Conservation (phyloP, 106 monocot species). For the Xerophyta viscosa region DNA sequence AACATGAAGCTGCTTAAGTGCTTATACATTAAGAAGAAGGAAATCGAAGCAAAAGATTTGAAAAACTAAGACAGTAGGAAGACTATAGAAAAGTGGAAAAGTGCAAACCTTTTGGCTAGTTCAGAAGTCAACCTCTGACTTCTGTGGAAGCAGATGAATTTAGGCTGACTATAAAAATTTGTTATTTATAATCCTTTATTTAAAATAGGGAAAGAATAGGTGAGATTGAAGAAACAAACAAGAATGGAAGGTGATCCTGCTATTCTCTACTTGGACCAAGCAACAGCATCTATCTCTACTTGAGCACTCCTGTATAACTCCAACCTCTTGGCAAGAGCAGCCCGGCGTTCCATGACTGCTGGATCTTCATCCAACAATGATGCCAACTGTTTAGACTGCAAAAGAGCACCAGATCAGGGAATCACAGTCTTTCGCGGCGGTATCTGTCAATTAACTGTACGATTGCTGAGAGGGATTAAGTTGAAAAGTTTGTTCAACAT, state of each 20-base stretch:
- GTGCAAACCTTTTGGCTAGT: too few relatives aligned
- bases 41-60: too few relatives aligned
- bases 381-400: constrained; percentile 7
- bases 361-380: constrained; percentile 37
- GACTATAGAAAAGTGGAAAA: too few relatives aligned
- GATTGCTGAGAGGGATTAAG: neutral
- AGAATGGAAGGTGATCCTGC: neutral
- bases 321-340: constrained; percentile 32
- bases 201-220: neutral
- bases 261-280: constrained; percentile 31
- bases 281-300: constrained; percentile 33
- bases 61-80: too few relatives aligned
- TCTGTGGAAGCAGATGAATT: too few relatives aligned
- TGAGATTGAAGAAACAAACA: neutral
- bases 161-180: too few relatives aligned
- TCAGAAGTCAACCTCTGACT: too few relatives aligned
- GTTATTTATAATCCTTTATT: too few relatives aligned
- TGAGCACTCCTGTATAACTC: constrained; percentile 42
- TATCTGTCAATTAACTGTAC: neutral
- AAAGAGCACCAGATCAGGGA: neutral
- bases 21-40: too few relatives aligned
- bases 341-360: constrained; percentile 33
- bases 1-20: too few relatives aligned
- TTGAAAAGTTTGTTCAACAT: neutral
- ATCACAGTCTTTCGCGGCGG: neutral